These are phyloP conservation scores for Amanita inopinata DNA, from an alignment of 768 basidiomycete species.

Conservation along the genomic window DNA sequence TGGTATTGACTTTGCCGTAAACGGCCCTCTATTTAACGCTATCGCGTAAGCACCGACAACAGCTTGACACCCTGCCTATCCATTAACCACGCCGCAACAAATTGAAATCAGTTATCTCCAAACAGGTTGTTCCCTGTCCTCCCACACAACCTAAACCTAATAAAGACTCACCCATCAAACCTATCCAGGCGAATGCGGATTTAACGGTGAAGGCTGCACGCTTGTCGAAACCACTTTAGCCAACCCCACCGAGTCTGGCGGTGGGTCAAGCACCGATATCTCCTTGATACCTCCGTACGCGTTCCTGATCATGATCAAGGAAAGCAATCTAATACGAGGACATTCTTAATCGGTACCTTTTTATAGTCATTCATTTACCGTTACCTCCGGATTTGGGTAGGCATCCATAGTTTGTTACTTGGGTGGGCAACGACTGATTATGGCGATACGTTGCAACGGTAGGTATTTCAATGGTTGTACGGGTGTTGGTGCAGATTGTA, in stretches of 20 bases:
- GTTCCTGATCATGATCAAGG: too few species aligned
- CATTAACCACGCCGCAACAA: not conserved
- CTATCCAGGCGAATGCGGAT: constrained; percentile 22
- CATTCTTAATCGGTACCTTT: not conserved
- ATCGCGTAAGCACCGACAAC: not conserved
- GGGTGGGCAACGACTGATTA: not conserved
- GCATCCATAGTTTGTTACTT: not conserved
- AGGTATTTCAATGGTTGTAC: constrained; percentile 23
- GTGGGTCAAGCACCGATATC: constrained; percentile 26
- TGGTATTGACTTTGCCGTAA: not conserved
- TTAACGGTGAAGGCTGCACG: constrained; percentile 27
- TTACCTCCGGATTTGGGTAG: constrained; percentile 25
- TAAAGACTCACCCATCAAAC: too few species aligned
- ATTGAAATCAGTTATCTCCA: not conserved
- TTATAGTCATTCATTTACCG: constrained; percentile 22
- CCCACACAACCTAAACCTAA: too few species aligned
- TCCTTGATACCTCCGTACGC: constrained; percentile 25
- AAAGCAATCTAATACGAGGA: too few species aligned
- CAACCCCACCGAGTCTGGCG: constrained; percentile 22
- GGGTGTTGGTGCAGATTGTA: constrained; percentile 19
- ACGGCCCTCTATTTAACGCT: not conserved
- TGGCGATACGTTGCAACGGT: not conserved
- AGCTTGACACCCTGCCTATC: not conserved
- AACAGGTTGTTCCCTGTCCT: not conserved
- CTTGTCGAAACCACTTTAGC: constrained; percentile 23